Evolutionary conservation across 1,284 basidiomycete genomes (phyloP), one percentile per base, ranked within the genome.

Genomic region (Cutaneotrichosporon curvatum): DNA sequence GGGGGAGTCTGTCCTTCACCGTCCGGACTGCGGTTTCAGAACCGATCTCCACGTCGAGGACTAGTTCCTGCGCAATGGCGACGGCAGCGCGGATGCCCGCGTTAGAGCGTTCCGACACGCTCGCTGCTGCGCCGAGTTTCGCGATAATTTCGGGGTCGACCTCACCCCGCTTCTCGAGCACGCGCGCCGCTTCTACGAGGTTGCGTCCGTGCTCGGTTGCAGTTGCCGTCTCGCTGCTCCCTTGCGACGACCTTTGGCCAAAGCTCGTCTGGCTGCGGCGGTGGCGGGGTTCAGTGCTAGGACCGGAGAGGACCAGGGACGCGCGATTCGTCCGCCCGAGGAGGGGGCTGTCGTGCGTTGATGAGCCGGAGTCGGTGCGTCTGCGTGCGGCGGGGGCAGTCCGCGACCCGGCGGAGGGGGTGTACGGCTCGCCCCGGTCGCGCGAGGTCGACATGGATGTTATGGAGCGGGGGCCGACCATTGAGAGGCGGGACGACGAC

Each of bases 131-230:
- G 1, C 51, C 41, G 11, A 68, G 55, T 3, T 56, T 48, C 10
- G 48, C 39, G 4, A 60, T 23, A 8, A 67, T 38, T 8, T 63
- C 65, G 12, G 59, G 53, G 2, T 48, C 42, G 1, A 64, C 42
- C 40, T 62, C 61, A 11, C 33, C 43, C 3, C 48, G 39, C 4
- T 37, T 40, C 25, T 65, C 63, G 15, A 67, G 47, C 10, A 60
- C 47, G 7, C 58, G 55, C 39, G 55, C 61, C 8, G 67, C 65
- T 38, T 68, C 66, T 32, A 65, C 59, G 2, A 70, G 54, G 25
- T 66, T 54, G 38, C 61, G 55, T 4, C 65, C 63, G 48, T 68
- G 67, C 37, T 70, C 67, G 2, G 62, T 60, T 7, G 25, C 12
- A 12, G 7, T 7, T 12, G 50, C 44, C 11, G 53, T 35, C 42